A percentile compares a stretch with the other conserved stretches of the same genome.
Conservation (phyloP, 2,329 filamentous ascomycete species). For the Alternaria sp. region DNA sequence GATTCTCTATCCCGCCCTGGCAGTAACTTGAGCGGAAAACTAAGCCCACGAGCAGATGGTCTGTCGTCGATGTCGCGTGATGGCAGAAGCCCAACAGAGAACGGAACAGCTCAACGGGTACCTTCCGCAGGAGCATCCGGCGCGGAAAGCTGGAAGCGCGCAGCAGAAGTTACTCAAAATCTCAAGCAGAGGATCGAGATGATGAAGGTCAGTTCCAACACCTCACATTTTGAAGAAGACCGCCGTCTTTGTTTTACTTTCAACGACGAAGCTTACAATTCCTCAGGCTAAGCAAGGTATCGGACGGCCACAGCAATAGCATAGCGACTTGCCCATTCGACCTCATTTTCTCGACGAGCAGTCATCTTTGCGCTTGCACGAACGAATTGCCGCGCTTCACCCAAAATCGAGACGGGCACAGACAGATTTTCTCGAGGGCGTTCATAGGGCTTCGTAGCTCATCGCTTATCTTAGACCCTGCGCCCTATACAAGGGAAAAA, state of each 20-base stretch:
- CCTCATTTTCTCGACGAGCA: neutral
- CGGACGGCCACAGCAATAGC: slow-evolving; percentile 31
- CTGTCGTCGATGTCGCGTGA: slow-evolving; percentile 42
- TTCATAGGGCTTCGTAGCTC: slow-evolving; percentile 7
- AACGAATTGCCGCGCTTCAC: slow-evolving; percentile 1
- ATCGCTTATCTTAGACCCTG: neutral
- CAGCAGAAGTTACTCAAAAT: slow-evolving; percentile 96
- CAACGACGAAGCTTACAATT: slow-evolving; percentile 17
- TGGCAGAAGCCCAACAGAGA: slow-evolving; percentile 43
- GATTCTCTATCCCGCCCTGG: slow-evolving; percentile 44
- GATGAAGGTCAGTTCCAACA: slow-evolving; percentile 75
- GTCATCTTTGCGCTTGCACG: neutral
- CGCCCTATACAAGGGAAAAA: too few species aligned
- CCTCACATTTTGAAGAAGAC: neutral
- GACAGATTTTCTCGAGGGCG: neutral
- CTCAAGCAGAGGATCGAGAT: slow-evolving; percentile 96
- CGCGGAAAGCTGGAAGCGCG: slow-evolving; percentile 91
- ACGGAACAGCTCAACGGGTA: slow-evolving; percentile 27
- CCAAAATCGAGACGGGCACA: neutral
- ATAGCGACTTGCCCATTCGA: neutral
- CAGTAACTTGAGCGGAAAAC: slow-evolving; percentile 47
- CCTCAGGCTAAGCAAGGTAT: slow-evolving; percentile 49
- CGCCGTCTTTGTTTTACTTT: neutral
- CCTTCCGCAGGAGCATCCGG: slow-evolving; percentile 41
- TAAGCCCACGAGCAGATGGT: slow-evolving; percentile 48